phyloP scores from a whole-genome alignment of 306 rosid genomes.

The Chamaecrista fasciculata region DNA sequence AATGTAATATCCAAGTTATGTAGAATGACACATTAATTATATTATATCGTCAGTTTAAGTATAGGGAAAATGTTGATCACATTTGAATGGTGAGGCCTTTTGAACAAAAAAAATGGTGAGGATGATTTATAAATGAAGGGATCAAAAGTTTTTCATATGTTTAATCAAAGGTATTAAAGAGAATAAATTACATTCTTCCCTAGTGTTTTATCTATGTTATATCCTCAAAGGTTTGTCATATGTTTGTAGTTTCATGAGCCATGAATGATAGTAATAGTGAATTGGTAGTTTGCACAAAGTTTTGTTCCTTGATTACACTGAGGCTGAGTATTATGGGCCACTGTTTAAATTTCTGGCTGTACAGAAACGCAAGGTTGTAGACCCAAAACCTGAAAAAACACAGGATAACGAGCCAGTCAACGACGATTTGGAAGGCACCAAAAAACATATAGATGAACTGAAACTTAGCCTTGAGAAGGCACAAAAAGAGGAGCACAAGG shows the following conservation, averaged over 20 bases:
- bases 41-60: too few species aligned
- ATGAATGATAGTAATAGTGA: too few species aligned
- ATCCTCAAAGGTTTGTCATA: background rate
- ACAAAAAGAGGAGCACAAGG: conserved; percentile 61
- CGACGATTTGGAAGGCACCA: conserved; percentile 56
- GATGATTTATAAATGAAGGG: too few species aligned
- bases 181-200: too few species aligned
- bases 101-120: too few species aligned
- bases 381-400: background rate
- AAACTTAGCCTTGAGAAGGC: conserved; percentile 53
- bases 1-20: too few species aligned
- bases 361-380: background rate
- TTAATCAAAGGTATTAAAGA: too few species aligned
- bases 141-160: too few species aligned
- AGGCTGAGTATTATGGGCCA: background rate
- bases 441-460: conserved; percentile 35
- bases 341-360: background rate
- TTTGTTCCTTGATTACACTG: background rate
- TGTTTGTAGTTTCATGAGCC: background rate
- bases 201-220: background rate
- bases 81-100: too few species aligned
- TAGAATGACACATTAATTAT: too few species aligned
- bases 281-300: background rate
- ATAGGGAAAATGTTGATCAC: background rate
- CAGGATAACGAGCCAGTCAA: background rate